Evolutionary conservation across 179 eudicot genomes (phyloP).

Genomic region (Gypsophila paniculata): DNA sequence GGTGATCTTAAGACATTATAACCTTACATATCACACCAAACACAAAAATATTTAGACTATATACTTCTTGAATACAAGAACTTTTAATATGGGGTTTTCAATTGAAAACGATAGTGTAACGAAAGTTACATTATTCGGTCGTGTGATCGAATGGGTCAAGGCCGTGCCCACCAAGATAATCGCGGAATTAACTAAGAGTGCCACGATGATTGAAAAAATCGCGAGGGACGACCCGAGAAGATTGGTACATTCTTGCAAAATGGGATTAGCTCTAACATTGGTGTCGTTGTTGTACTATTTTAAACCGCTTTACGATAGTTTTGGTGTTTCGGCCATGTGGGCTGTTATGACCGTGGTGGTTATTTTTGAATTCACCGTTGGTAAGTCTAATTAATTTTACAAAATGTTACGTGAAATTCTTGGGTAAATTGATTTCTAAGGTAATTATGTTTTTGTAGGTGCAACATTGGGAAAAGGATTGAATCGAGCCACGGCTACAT

Average conservation of each 20-base stretch:
- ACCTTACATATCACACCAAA: conserved; percentile 4
- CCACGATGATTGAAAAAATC: conserved; percentile 21
- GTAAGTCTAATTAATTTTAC: conserved; percentile 26
- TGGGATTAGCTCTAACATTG: conserved; percentile 46
- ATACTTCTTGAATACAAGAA: conserved; percentile 3
- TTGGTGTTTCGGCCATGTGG: conserved; percentile 57
- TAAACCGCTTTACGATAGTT: conserved; percentile 46
- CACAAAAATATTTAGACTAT: not conserved
- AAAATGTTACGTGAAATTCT: not conserved
- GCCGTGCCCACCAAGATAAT: conserved; percentile 17
- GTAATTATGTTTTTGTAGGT: conserved; percentile 29
- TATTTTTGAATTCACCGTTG: conserved; percentile 55
- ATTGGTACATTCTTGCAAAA: conserved; percentile 50
- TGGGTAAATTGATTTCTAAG: not conserved
- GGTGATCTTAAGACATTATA: conserved; percentile 1
- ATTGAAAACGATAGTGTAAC: not conserved
- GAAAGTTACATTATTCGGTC: not conserved
- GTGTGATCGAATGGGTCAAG: conserved; percentile 16
- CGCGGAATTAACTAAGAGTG: conserved; percentile 9
- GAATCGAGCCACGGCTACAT: conserved; percentile 48
- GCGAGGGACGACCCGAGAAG: conserved; percentile 56
- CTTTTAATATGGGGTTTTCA: conserved; percentile 22
- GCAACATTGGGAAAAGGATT: conserved; percentile 58
- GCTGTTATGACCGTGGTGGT: conserved; percentile 64
- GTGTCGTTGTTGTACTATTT: conserved; percentile 61